Base-by-base conservation (phyloP, 768 basidiomycete genomes). In the Kwoniella dendrophila region DNA sequence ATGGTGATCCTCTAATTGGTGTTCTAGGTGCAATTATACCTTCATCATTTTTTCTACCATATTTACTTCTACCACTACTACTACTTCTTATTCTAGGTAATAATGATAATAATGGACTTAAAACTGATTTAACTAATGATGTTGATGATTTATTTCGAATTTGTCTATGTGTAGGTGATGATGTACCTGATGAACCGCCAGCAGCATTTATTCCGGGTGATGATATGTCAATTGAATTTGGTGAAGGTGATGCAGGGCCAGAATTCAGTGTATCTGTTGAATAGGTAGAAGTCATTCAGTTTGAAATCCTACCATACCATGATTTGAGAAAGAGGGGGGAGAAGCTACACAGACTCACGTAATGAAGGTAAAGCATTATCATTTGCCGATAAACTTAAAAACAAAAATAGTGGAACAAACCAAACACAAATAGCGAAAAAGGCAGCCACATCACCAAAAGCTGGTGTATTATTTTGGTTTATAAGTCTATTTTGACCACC, bases 331-430 rank as follows among this genome's bases (percentile, higher is more conserved):
- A 44, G 43, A 22, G 10, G 11, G 18, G 36, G 18, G 36, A 38
- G 62, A 22, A n/a, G n/a, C n/a, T n/a, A n/a, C n/a, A n/a, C n/a
- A n/a, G 4, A 67, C 69, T 64, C 56, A 75, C 75, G 64, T 44
- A 75, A 68, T 0, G 73, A 76, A 4, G 96, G 96, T 16, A 98
- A 83, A 1, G 94, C 91, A 72, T 98, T 92, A 76, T 99, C 96
- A 67, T 97, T 98, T 16, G 96, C 95, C 64, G 91, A 94, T 54
- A 99, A 82, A 73, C 92, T 95, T 60, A 99, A 81, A 83, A 99
- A 99, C 32, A 99, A 80, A 80, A 95, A 99, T 30, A 99, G 79
- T 2, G 96, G 96, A 7, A 89, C 79, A 59, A 82, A 74, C 81
- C 81, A 82, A 1, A 83, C 81, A 70, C 82, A 82, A 40, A 82